phyloP scores from a whole-genome alignment of 1,284 basidiomycete species.

The Porogramme epimiltina region DNA sequence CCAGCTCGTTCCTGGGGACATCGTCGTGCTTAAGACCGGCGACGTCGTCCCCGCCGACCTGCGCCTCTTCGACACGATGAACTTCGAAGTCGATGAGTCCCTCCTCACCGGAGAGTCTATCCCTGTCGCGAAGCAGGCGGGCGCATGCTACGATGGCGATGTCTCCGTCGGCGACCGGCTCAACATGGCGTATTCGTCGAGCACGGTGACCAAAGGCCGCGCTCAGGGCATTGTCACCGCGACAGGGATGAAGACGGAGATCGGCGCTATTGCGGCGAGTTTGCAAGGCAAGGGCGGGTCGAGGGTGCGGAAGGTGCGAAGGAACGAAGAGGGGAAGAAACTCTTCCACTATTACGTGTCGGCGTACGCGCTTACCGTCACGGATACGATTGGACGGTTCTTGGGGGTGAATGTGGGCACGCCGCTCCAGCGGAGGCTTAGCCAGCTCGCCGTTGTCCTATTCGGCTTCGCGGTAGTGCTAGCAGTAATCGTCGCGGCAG shows the following conservation, averaged over 20 bases:
- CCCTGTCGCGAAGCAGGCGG: constrained; percentile 58
- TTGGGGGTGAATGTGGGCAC: constrained; percentile 39
- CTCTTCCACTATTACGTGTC: constrained; percentile 9
- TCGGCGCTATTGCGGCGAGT: constrained; percentile 54
- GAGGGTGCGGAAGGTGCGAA: constrained; percentile 10
- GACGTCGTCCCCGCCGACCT: constrained; percentile 66
- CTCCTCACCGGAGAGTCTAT: constrained; percentile 71
- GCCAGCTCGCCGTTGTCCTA: constrained; percentile 62
- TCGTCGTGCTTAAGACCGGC: constrained; percentile 56
- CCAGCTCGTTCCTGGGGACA: constrained; percentile 65
- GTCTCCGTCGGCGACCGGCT: constrained; percentile 56
- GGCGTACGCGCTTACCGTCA: constrained; percentile 9
- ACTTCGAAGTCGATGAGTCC: constrained; percentile 64
- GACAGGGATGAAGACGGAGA: constrained; percentile 70
- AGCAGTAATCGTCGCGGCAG: constrained; percentile 59
- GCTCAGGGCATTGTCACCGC: constrained; percentile 58
- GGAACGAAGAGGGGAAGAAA: constrained; percentile 9
- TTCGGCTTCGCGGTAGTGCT: constrained; percentile 56
- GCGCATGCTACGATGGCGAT: constrained; percentile 34
- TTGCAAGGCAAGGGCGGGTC: constrained; percentile 4
- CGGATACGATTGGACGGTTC: constrained; percentile 13
- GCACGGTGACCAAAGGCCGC: constrained; percentile 67
- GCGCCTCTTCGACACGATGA: constrained; percentile 35
- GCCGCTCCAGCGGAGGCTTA: constrained; percentile 63
- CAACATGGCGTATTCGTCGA: constrained; percentile 59